Evolutionary conservation across 2,329 filamentous ascomycete species (phyloP).

Genomic region (Cytospora chrysosperma): DNA sequence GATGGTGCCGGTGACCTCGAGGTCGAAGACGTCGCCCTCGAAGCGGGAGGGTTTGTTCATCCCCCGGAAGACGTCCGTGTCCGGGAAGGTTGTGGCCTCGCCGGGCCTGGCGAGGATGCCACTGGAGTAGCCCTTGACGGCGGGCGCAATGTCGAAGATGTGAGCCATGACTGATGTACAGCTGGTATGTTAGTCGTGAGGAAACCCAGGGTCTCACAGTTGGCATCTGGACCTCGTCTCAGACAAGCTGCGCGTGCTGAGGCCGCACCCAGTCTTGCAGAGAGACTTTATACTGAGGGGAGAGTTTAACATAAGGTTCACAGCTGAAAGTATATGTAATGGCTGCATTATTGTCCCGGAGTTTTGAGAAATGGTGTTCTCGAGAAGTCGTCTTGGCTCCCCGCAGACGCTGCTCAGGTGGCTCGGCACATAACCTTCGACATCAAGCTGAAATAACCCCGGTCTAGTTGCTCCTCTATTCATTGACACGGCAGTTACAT

Average conservation of each 20-base stretch:
- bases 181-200: constrained; percentile 21
- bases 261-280: no score
- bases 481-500: background rate
- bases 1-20: constrained; percentile 43
- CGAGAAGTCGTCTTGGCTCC: no score
- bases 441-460: no score
- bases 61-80: constrained; percentile 35
- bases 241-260: no score
- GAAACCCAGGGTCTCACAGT: accelerated
- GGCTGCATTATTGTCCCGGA: no score
- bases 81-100: constrained; percentile 34
- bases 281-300: no score
- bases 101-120: constrained; percentile 32
- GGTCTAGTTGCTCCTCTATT: background rate
- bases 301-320: no score
- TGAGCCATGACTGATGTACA: constrained; percentile 33
- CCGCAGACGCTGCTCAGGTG: no score
- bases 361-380: no score
- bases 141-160: constrained; percentile 36
- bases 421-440: no score
- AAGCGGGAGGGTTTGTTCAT: constrained; percentile 40
- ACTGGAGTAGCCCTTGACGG: constrained; percentile 33
- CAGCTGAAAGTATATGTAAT: no score
- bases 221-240: no score
- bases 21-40: constrained; percentile 36